phyloP scores from a whole-genome alignment of 768 basidiomycete genomes.

The Gautieria morchelliformis region DNA sequence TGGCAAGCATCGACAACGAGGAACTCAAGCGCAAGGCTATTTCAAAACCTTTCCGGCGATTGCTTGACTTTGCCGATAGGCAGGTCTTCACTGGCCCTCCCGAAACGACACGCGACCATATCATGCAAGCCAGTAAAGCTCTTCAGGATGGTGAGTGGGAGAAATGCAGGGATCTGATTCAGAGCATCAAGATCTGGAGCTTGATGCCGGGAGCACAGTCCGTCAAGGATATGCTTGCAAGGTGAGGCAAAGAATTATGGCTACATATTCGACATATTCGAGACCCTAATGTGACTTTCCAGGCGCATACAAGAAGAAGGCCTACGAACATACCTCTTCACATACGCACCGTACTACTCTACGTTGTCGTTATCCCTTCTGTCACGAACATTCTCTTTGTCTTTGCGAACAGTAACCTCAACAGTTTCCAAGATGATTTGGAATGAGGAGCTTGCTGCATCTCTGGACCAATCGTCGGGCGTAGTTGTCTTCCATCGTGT shows the following conservation, averaged over 20 bases:
- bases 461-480: constrained; percentile 82
- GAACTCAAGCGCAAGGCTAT: constrained; percentile 88
- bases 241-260: constrained; percentile 58
- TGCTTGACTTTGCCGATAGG: constrained; percentile 93
- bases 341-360: constrained; percentile 90
- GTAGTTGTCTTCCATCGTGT: constrained; percentile 92
- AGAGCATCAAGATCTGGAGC: constrained; percentile 97
- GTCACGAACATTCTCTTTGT: constrained; percentile 78
- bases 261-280: background rate
- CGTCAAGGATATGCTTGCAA: constrained; percentile 92
- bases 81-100: constrained; percentile 97
- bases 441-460: constrained; percentile 90
- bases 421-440: constrained; percentile 98
- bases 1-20: constrained; percentile 91
- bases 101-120: constrained; percentile 97
- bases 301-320: constrained; percentile 99
- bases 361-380: constrained; percentile 84
- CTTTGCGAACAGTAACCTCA: constrained; percentile 73
- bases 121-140: constrained; percentile 98
- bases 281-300: constrained; percentile 5
- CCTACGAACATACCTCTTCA: constrained; percentile 92
- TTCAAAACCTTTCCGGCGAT: constrained; percentile 92
- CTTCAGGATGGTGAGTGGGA: constrained; percentile 97
- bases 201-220: constrained; percentile 81
- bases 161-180: constrained; percentile 83